Base-by-base conservation (phyloP, 352 stramenopile genomes). In the Phytophthora rubi region DNA sequence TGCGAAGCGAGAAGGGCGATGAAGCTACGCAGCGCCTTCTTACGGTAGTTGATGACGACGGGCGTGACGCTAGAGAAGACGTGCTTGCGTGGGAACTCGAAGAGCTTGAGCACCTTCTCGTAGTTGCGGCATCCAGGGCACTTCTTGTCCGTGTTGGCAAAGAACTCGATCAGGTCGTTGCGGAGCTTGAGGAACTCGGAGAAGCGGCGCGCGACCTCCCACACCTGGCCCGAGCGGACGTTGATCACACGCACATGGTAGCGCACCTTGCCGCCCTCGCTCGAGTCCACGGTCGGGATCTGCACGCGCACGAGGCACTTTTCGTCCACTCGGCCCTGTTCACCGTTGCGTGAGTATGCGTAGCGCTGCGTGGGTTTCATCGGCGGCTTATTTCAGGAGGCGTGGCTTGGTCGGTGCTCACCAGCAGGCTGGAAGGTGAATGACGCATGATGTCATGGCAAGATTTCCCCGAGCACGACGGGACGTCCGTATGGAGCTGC, bases 81-180 rank as follows among this genome's bases (percentile, higher is more conserved):
- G 64, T 92, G 88, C 71, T 96, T 96, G 60, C 78, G 75, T 28
- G 88, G 88, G 68, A 96, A 96, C 62, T 96, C 88, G 52, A 96
- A 96, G 37, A 88, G 81, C 7, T 79, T 70, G 18, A 96, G 73
- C 45, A 92, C 84, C 64, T 94, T 93, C 62, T 93, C 83, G 69
- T 92, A 96, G 75, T 93, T 92, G 62, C 85, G 62, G 60, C 88
- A 96, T 33, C 88, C 88, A 12, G 88, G 88, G 39, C 88, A 96
- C 53, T 94, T 96, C 59, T 81, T 83, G 42, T 81, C 68, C 16
- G 76, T 84, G 51, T 77, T 77, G 26, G 57, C 67, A 48, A 93
- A 92, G 59, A 83, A 88, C 21, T 70, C 69, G n/a, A 94, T 65
- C 32, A 96, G 76, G 12, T 85, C 81, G 37, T 92, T 82, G 53